These are phyloP conservation scores for Esteya vermicola DNA, from an alignment of 2,329 filamentous ascomycete genomes.

Conservation along the genomic window DNA sequence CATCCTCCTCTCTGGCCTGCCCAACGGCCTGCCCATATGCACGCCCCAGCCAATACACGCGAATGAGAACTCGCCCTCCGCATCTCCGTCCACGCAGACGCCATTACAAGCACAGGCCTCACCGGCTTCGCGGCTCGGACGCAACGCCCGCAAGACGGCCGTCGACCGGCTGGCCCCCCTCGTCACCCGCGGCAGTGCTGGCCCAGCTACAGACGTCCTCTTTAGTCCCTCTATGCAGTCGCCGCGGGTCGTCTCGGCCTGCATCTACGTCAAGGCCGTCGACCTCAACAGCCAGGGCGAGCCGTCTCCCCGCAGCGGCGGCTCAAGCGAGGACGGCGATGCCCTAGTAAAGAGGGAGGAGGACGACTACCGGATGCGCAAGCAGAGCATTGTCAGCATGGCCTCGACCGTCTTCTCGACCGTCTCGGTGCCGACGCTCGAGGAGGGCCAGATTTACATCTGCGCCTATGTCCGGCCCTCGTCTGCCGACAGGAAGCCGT, in stretches of 20 bases:
- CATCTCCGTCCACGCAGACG: background rate
- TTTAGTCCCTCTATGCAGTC: slow-evolving; percentile 3
- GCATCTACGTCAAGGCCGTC: slow-evolving; percentile 9
- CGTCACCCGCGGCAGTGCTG: background rate
- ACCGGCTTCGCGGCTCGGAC: background rate
- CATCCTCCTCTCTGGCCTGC: slow-evolving; percentile 7
- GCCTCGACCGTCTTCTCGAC: background rate
- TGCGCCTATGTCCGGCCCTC: slow-evolving; percentile 29
- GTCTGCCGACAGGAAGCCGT: slow-evolving; percentile 24
- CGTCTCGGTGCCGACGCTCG: background rate
- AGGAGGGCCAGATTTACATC: slow-evolving; percentile 18
- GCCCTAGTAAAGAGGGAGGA: background rate
- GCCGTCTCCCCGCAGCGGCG: background rate
- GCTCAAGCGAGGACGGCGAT: background rate
- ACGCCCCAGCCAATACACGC: background rate
- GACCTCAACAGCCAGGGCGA: background rate
- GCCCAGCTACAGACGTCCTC: background rate
- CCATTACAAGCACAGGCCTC: background rate
- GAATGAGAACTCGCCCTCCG: background rate
- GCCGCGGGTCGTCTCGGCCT: slow-evolving; percentile 6
- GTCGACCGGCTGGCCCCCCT: slow-evolving; percentile 6
- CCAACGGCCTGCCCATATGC: too few relatives aligned
- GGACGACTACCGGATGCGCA: background rate
- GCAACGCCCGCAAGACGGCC: background rate
- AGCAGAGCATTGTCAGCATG: background rate